Conservation (phyloP, 1,284 basidiomycete genomes). For the Ceratobasidium sp. region DNA sequence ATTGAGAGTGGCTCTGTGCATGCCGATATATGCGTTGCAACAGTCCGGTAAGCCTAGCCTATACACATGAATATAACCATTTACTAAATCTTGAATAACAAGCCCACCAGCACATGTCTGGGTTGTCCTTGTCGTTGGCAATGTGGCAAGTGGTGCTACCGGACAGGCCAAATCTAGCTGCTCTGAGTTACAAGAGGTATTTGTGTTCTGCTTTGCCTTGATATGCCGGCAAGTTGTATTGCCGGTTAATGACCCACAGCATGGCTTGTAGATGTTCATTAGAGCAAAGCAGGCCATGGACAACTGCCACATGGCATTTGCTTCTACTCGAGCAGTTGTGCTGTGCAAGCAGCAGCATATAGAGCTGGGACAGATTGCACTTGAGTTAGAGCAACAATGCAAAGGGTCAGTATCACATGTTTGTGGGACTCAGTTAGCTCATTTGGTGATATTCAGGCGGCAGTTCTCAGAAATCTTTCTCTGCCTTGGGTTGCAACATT, state of each 20-base stretch:
- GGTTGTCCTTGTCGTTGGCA: no score
- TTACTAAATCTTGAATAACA: no score
- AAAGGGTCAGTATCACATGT: background rate
- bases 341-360: background rate
- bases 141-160: background rate
- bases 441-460: background rate
- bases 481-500: background rate
- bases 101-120: no score
- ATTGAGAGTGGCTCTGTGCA: no score
- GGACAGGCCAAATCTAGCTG: background rate
- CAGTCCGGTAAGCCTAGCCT: no score
- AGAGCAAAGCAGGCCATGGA: background rate
- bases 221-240: background rate
- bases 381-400: background rate
- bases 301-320: background rate
- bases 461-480: background rate
- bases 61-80: no score
- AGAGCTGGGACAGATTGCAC: background rate
- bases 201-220: background rate
- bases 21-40: no score
- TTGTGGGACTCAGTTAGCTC: background rate
- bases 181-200: background rate
- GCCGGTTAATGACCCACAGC: background rate
- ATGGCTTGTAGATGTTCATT: background rate
- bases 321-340: background rate